phyloP scores from a whole-genome alignment of 352 stramenopile genomes.

The Phytophthora macrochlamydospora region DNA sequence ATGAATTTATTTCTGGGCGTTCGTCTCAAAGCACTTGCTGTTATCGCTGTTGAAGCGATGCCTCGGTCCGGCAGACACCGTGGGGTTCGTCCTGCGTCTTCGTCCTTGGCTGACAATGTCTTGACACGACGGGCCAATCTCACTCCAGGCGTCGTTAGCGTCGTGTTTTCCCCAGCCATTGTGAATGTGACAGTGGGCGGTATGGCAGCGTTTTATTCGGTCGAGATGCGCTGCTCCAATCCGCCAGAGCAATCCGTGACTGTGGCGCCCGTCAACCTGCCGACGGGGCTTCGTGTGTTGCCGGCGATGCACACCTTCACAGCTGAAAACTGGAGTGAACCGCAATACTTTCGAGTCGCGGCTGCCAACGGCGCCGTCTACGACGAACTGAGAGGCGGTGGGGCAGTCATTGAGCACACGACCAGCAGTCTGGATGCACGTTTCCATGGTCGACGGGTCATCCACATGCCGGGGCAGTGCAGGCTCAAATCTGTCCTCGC shows the following conservation, averaged over 20 bases:
- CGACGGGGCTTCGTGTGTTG: slow-evolving; percentile 53
- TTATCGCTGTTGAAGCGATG: background rate
- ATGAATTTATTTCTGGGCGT: background rate
- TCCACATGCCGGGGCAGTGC: slow-evolving; percentile 46
- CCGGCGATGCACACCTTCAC: slow-evolving; percentile 58
- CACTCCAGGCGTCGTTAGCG: slow-evolving; percentile 31
- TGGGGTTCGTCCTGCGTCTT: background rate
- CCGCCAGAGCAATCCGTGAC: slow-evolving; percentile 52
- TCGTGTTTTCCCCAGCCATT: slow-evolving; percentile 40
- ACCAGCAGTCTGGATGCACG: slow-evolving; percentile 51
- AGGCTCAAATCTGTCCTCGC: slow-evolving; percentile 50
- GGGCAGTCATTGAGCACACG: slow-evolving; percentile 49
- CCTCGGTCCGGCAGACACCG: slow-evolving; percentile 3
- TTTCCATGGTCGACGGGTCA: slow-evolving; percentile 46
- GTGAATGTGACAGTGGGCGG: slow-evolving; percentile 52
- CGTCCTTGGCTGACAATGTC: background rate
- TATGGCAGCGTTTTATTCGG: slow-evolving; percentile 61
- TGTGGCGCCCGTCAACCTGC: slow-evolving; percentile 48
- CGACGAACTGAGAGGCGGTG: slow-evolving; percentile 30
- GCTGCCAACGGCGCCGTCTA: slow-evolving; percentile 32
- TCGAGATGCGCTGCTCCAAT: slow-evolving; percentile 39
- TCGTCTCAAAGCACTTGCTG: background rate
- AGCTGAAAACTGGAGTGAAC: slow-evolving; percentile 45
- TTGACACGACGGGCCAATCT: slow-evolving; percentile 24
- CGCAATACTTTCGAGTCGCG: slow-evolving; percentile 58